Conservation (phyloP, 306 rosid species). For the Prunus davidiana region DNA sequence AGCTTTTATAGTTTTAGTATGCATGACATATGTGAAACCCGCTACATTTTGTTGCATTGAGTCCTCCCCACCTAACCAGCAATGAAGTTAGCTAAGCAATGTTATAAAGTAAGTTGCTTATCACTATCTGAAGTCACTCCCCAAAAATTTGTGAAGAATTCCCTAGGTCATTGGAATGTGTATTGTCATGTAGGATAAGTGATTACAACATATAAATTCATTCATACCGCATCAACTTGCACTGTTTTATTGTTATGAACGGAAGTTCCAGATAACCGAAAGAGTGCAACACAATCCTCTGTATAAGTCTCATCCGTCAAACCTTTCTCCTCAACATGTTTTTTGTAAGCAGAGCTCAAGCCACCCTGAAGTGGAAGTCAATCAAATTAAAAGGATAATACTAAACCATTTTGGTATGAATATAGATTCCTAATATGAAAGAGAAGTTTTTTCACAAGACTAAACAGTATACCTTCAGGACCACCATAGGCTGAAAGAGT, state of each 20-base stretch:
- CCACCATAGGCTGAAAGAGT: slow-evolving; percentile 91
- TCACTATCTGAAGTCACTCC: background rate
- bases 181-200: background rate
- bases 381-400: slow-evolving; percentile 19
- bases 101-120: background rate
- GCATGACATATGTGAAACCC: background rate
- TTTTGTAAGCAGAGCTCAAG: slow-evolving; percentile 86
- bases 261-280: slow-evolving; percentile 78
- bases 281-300: slow-evolving; percentile 66
- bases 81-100: background rate
- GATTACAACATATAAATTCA: slow-evolving; percentile 3
- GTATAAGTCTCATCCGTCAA: slow-evolving; percentile 77
- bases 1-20: background rate
- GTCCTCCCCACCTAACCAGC: background rate
- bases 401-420: background rate
- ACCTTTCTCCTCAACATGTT: slow-evolving; percentile 61
- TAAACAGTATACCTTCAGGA: slow-evolving; percentile 69
- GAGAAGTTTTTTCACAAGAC: slow-evolving; percentile 9
- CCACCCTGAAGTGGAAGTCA: slow-evolving; percentile 71
- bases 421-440: slow-evolving; percentile 1
- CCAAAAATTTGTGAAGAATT: background rate
- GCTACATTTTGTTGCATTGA: background rate
- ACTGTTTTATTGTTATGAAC: slow-evolving; percentile 73
- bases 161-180: background rate
- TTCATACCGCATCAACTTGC: slow-evolving; percentile 93